Conservation (phyloP, 352 stramenopile species). For the Aphanomyces astaci region DNA sequence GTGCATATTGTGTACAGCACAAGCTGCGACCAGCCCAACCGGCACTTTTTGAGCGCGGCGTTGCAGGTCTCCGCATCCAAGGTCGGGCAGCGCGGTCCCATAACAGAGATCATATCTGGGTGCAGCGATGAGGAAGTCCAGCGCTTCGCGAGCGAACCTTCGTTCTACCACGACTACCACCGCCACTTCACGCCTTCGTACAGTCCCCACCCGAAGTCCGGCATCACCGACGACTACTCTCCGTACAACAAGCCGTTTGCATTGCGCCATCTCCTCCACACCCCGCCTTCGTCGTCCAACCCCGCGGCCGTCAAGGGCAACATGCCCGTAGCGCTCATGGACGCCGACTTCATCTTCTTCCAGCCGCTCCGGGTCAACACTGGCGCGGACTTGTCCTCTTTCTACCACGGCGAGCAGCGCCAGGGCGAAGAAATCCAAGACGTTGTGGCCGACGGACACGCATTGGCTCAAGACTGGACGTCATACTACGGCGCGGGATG, state of each 20-base stretch:
- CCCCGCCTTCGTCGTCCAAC: too few relatives aligned
- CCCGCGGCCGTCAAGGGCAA: neutral
- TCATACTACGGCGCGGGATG: constrained; percentile 26
- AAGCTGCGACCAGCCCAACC: constrained; percentile 37
- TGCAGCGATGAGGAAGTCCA: constrained; percentile 31
- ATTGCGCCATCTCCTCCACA: neutral
- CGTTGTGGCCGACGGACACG: constrained; percentile 33
- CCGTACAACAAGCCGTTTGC: constrained; percentile 36
- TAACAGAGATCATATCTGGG: constrained; percentile 44
- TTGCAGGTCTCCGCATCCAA: constrained; percentile 38
- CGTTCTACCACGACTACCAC: constrained; percentile 45
- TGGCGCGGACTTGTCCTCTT: constrained; percentile 32
- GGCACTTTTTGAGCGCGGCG: constrained; percentile 33
- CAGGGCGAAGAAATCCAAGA: constrained; percentile 33
- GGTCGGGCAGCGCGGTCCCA: constrained; percentile 37
- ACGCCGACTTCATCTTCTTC: constrained; percentile 11
- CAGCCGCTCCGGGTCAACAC: constrained; percentile 30
- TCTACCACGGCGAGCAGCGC: constrained; percentile 32
- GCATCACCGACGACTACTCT: constrained; percentile 38
- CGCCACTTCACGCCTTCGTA: constrained; percentile 43
- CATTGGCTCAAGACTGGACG: constrained; percentile 34
- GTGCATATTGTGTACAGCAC: constrained; percentile 51
- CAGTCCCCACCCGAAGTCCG: too few relatives aligned
- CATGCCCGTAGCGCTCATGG: neutral
- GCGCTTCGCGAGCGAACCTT: constrained; percentile 29